Evolutionary conservation across 2,329 filamentous ascomycete genomes (phyloP).

Genomic region (Curvularia eragrostidis): DNA sequence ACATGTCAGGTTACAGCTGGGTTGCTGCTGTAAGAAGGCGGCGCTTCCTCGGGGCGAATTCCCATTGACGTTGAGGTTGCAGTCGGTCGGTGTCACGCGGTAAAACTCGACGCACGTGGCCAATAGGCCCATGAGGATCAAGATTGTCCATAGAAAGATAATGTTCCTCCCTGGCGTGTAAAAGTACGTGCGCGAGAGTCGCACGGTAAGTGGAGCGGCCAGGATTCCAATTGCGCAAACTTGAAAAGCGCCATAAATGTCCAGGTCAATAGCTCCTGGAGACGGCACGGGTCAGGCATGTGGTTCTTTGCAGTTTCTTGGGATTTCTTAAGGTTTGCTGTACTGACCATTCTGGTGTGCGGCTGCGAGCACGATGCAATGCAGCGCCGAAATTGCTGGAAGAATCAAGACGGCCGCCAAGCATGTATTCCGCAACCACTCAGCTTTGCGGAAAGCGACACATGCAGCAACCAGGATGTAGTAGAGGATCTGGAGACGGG

Average conservation of each 20-base stretch:
- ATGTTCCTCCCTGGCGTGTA: conserved; percentile 67
- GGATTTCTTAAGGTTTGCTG: conserved; percentile 5
- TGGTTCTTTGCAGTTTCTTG: background rate
- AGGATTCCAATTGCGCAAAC: conserved; percentile 70
- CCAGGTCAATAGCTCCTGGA: conserved; percentile 69
- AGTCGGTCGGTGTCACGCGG: conserved; percentile 56
- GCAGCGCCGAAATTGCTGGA: conserved; percentile 68
- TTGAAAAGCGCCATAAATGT: conserved; percentile 72
- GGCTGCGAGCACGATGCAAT: conserved; percentile 66
- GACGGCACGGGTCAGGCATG: background rate
- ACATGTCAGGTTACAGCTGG: conserved; percentile 59
- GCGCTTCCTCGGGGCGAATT: conserved; percentile 47
- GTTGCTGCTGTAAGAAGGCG: conserved; percentile 56
- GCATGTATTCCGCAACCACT: conserved; percentile 69
- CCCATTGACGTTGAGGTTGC: conserved; percentile 52
- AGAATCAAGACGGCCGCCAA: conserved; percentile 66
- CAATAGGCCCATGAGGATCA: conserved; percentile 66
- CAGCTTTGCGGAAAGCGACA: conserved; percentile 67
- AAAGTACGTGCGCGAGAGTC: conserved; percentile 69
- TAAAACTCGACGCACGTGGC: conserved; percentile 71
- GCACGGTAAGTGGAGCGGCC: conserved; percentile 67
- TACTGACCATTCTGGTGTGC: conserved; percentile 65
- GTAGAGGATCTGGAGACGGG: conserved; percentile 53
- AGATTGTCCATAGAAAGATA: conserved; percentile 70
- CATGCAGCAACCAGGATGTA: conserved; percentile 66